These are phyloP conservation scores for Brachypodium distachyon DNA, from an alignment of 202 grass and related monocot species.

Conservation along the genomic window DNA sequence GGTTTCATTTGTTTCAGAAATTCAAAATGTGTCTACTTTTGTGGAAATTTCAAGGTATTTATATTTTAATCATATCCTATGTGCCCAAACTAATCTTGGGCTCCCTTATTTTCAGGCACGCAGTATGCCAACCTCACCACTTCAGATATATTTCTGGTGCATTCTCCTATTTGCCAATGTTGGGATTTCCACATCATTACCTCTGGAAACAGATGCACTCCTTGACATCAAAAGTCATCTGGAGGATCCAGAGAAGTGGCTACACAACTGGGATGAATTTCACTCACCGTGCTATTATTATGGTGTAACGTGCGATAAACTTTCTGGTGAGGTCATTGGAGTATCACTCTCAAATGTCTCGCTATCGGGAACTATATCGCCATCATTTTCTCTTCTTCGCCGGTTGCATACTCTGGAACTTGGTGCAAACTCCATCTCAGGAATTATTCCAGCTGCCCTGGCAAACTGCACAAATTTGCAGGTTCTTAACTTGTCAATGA, in stretches of 20 bases:
- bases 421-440: slow-evolving; percentile 63
- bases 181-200: slow-evolving; percentile 29
- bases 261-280: slow-evolving; percentile 55
- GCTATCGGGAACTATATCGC: slow-evolving; percentile 71
- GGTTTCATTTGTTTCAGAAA: slow-evolving; percentile 10
- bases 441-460: slow-evolving; percentile 47
- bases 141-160: slow-evolving; percentile 43
- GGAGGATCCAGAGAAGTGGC: slow-evolving; percentile 61
- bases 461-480: slow-evolving; percentile 65
- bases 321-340: slow-evolving; percentile 44
- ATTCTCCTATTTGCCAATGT: slow-evolving; percentile 26
- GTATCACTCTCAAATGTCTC: slow-evolving; percentile 68
- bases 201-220: slow-evolving; percentile 49
- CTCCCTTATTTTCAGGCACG: slow-evolving; percentile 38
- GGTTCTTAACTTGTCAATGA: slow-evolving; percentile 76
- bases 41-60: slow-evolving; percentile 13
- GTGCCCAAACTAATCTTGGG: slow-evolving; percentile 8
- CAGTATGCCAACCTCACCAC: slow-evolving; percentile 32
- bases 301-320: slow-evolving; percentile 53
- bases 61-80: neutral
- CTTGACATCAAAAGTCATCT: slow-evolving; percentile 58
- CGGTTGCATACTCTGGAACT: slow-evolving; percentile 54
- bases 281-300: slow-evolving; percentile 57
- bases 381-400: slow-evolving; percentile 56
- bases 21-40: neutral